Evolutionary conservation across 176 grass and related monocot genomes (phyloP), one percentile per base, ranked within the genome.

Genomic region (Alopecurus myosuroides): DNA sequence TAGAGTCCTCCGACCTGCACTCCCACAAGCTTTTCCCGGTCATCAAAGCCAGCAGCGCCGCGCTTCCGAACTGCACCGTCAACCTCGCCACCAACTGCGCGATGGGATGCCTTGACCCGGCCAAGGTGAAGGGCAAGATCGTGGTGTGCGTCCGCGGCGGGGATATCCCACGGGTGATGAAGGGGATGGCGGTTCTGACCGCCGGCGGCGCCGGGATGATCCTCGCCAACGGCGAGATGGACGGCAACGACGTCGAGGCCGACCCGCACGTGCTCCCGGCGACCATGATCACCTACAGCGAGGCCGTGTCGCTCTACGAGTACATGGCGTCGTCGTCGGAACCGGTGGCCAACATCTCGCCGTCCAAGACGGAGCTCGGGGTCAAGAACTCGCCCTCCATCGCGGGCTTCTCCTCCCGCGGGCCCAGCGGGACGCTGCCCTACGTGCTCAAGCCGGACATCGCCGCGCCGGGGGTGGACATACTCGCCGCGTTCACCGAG

Each of bases 191-290:
- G 7, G 90, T 97, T 12, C 60, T 69, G 15, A 36, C 17, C 6
- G 90, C 92, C 0, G 90, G 95, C 4, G 95, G 90, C 1, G 70
- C 20, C 49, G 95, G 82, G 15, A 93, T 97, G 95, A 77, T 97
- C 82, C 85, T 93, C n/a, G 82, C 80, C 6, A 91, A 88, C 70
- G 55, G 25, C 25, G 14, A 61, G 62, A 46, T 77, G 11, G 70
- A 68, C 15, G 85, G 88, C 14, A 40, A 79, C 41, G 56, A 51
- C 44, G 25, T 91, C 67, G 13, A 53, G 3, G 84, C 92, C 11
- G 90, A 94, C 77, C 52, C 85, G 39, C 88, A 94, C 82, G 69
- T 97, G 15, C 92, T 97, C 35, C 95, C 95, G 1, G 90, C 92
- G 7, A 91, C 84, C 22, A 88, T 89, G 90, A 91, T 97, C 61